These are phyloP conservation scores for Fusarium circinatum DNA, from an alignment of 2,329 filamentous ascomycete genomes.

Conservation along the genomic window DNA sequence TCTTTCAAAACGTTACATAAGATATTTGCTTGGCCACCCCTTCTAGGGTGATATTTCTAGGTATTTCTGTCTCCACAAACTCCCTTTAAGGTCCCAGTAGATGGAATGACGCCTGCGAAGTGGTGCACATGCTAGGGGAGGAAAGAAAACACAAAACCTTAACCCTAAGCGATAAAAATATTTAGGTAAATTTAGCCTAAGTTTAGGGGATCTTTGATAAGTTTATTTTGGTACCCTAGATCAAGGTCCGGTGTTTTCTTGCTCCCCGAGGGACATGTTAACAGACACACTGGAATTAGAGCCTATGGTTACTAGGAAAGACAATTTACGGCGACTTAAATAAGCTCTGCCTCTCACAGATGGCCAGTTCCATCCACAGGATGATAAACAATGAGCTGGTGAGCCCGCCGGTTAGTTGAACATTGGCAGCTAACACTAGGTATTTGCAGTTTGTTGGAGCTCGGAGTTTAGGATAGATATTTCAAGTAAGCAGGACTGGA, in stretches of 20 bases:
- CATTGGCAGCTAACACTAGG: neutral
- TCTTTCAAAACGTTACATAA: neutral
- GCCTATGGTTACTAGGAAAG: no score
- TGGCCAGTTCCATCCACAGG: neutral
- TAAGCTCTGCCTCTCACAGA: neutral
- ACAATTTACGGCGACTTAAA: neutral
- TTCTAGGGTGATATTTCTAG: neutral
- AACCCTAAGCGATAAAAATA: no score
- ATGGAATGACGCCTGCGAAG: neutral
- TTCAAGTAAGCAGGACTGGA: neutral
- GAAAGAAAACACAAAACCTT: no score
- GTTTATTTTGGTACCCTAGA: no score
- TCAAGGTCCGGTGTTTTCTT: no score
- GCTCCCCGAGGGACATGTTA: no score
- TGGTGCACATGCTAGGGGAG: no score
- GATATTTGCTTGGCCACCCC: neutral
- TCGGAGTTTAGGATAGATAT: neutral
- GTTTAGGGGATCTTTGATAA: no score
- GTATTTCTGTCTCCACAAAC: neutral
- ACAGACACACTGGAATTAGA: neutral
- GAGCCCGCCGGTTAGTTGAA: neutral
- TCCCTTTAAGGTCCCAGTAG: neutral
- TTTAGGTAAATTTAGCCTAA: no score
- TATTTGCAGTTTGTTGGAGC: neutral
- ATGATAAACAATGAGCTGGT: neutral